These are phyloP conservation scores for Coniella vitis DNA, from an alignment of 2,329 filamentous ascomycete species.

Conservation along the genomic window DNA sequence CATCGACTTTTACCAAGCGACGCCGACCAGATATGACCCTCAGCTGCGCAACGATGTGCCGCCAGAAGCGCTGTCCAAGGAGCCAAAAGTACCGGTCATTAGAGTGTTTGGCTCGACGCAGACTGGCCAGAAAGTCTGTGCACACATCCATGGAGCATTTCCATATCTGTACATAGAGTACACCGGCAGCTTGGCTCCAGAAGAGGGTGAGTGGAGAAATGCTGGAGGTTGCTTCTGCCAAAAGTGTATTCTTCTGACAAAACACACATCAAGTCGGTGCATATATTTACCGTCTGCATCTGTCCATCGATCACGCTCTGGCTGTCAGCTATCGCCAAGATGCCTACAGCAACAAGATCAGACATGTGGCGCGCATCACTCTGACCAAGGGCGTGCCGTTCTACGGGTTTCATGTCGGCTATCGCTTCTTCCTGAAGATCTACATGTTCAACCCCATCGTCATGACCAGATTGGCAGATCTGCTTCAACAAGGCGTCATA, in stretches of 20 bases:
- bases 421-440: constrained; percentile 85
- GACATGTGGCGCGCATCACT: constrained; percentile 83
- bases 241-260: constrained; percentile 4
- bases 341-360: constrained; percentile 56
- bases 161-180: constrained; percentile 95
- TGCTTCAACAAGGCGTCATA: constrained; percentile 81
- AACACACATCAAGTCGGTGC: constrained; percentile 50
- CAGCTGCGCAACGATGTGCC: constrained; percentile 60
- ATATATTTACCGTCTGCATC: constrained; percentile 71
- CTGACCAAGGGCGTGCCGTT: constrained; percentile 91
- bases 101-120: constrained; percentile 89
- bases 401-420: constrained; percentile 92
- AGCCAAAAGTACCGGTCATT: constrained; percentile 75
- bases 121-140: constrained; percentile 91
- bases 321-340: constrained; percentile 79
- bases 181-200: constrained; percentile 56
- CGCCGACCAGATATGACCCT: constrained; percentile 74
- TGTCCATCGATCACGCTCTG: constrained; percentile 86
- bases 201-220: constrained; percentile 51
- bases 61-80: constrained; percentile 51
- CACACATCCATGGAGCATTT: constrained; percentile 90
- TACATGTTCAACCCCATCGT: constrained; percentile 84
- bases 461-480: constrained; percentile 80
- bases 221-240: background rate
- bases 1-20: constrained; percentile 87